A percentile compares a stretch with the other conserved stretches of the same genome.
Evolutionary conservation across 148 eudicot species (phyloP).

Genomic region (Diospyros kaki): DNA sequence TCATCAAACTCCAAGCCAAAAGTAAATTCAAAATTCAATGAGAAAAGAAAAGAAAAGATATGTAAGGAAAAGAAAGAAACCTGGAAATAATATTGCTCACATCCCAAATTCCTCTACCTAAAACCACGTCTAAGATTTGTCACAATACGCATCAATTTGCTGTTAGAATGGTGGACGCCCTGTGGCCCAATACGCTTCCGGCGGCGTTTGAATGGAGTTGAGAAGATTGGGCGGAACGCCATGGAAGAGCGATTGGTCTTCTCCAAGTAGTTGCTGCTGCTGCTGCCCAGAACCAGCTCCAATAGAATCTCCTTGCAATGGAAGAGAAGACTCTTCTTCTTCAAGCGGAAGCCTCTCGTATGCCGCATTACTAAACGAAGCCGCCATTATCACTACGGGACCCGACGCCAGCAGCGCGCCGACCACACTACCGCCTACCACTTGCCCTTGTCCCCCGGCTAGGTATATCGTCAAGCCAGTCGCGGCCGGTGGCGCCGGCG

Average conservation of each 20-base stretch:
- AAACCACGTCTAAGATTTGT: neutral
- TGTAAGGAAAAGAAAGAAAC: neutral
- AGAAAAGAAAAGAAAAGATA: neutral
- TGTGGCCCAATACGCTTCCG: conserved; percentile 47
- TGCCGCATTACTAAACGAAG: conserved; percentile 74
- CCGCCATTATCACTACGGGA: conserved; percentile 70
- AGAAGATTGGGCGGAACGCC: conserved; percentile 63
- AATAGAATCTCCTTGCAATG: conserved; percentile 24
- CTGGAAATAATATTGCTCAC: neutral
- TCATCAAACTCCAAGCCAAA: conserved; percentile 2
- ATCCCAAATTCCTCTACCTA: conserved; percentile 9
- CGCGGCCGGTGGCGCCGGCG: conserved; percentile 73
- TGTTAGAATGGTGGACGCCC: conserved; percentile 37
- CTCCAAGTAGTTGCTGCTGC: conserved; percentile 19
- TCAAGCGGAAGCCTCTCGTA: conserved; percentile 70
- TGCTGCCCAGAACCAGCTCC: conserved; percentile 28
- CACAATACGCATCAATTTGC: neutral
- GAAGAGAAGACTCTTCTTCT: conserved; percentile 43
- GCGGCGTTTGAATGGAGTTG: conserved; percentile 54
- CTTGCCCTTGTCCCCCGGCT: conserved; percentile 75
- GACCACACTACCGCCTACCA: conserved; percentile 68
- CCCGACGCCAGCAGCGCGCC: conserved; percentile 60
- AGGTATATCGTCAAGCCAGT: conserved; percentile 59
- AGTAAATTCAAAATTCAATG: neutral
- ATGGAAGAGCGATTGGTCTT: conserved; percentile 49